Evolutionary conservation across 139 green algal genomes (phyloP).

Genomic region (Microglena sp.): DNA sequence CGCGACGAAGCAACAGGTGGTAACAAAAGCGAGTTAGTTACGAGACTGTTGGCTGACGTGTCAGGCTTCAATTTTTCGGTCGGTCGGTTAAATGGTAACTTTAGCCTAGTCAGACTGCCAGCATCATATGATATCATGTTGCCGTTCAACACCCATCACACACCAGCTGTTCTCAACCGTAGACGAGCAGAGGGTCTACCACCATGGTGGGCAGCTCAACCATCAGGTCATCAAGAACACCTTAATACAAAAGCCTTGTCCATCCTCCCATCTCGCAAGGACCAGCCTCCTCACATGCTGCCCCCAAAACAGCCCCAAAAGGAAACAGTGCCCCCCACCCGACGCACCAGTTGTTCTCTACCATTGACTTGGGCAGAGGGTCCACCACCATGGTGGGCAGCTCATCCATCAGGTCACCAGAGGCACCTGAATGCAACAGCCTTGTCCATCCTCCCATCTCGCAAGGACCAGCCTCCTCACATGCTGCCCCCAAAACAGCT

Average conservation of each 20-base stretch:
- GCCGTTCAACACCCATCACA: too few relatives aligned
- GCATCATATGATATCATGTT: too few relatives aligned
- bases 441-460: constrained; percentile 81
- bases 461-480: constrained; percentile 46
- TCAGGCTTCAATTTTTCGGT: too few relatives aligned
- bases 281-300: constrained; percentile 48
- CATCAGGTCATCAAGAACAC: constrained; percentile 90
- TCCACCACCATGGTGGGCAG: constrained; percentile 91
- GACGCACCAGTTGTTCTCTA: constrained; percentile 52
- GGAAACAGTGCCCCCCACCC: too few relatives aligned
- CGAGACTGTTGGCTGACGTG: too few relatives aligned
- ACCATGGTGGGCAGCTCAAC: constrained; percentile 87
- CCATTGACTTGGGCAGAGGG: constrained; percentile 58
- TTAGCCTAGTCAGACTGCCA: too few relatives aligned
- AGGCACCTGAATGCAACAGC: constrained; percentile 89
- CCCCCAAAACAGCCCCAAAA: too few relatives aligned
- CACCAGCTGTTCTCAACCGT: constrained; percentile 59
- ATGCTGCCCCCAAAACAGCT: too few relatives aligned
- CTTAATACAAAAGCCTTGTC: constrained; percentile 89
- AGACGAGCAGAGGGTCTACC: constrained; percentile 63
- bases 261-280: constrained; percentile 67
- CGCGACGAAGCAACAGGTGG: too few relatives aligned
- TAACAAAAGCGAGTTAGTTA: too few relatives aligned
- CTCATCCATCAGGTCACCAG: constrained; percentile 88
- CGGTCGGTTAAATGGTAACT: too few relatives aligned